Base-by-base conservation (phyloP, 1,139 yeast genomes). In the Zygoascus hellenicus region DNA sequence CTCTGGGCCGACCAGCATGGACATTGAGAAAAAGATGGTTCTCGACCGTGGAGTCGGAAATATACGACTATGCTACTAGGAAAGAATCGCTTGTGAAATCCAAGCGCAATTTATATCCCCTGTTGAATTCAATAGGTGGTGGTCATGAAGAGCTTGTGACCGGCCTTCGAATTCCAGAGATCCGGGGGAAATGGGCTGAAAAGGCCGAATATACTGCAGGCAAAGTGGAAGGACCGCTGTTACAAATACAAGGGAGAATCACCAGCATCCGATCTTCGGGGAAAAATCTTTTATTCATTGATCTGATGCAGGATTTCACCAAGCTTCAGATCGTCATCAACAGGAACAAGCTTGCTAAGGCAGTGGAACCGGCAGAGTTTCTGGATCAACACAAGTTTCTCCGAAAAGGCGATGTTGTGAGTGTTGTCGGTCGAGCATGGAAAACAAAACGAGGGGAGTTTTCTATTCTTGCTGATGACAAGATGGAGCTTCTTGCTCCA, bases 401-500 rank as follows among this genome's bases (percentile, higher is more conserved):
- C 38, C 71, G 81, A 42, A 74, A 76, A 31, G 97, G 97, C 0
- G 98, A 90, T 61, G 76, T 74, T 41, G 68, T 89, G 2, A 69
- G 77, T 5, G 78, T 80, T 31, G 57, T 66, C 3, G 98, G 98
- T 0, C 59, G 60, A 16, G 89, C 96, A 0, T 85, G 94, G 34
- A 63, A 76, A 3, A 86, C 97, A 0, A 78, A 81, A 47, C 78
- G 81, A 1, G 95, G 95, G 0, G 94, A 87, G 58, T 67, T 90
- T 10, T 83, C 96, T 1, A 59, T 92, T 48, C 79, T 85, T 55
- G 74, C 82, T n/a, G 64, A 66, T 1, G 53, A 62, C 5, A 72
- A 80, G 0, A 63, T 85, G 1, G 56, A 51, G 29, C 64, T 87
- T 16, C 71, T 85, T 9, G 64, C 90, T 0, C 94, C 96, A 0